Base-by-base conservation (phyloP, 2,329 filamentous ascomycete species). In the Aspergillus neotritici region DNA sequence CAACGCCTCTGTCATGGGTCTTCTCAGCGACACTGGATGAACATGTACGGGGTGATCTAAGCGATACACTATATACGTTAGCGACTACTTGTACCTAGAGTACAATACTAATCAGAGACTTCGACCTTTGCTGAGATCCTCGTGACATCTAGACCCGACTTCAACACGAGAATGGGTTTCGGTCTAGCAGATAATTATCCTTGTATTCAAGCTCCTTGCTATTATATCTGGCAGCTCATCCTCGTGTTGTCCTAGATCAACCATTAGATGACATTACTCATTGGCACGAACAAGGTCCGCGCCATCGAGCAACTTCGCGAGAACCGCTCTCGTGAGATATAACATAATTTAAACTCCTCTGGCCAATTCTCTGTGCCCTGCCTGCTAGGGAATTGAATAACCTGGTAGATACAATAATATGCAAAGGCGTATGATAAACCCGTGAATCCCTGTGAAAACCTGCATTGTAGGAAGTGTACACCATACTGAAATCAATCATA, bases 1-100 rank as follows among this genome's bases (percentile, higher is more conserved):
- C 4, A 63, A 72, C 32, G 66, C 80, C 5, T 75, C 75, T 35
- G 77, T 83, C 41, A 84, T 83, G 80, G 80, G 78, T 78, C 11
- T 62, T 83, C 66, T 62, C 9, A 62, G 70, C 43, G 77, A 81
- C 45, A 71, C 78, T 6, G 65, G 73, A 69, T 83, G 37, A 56
- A 63, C 25, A 74, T 72, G 21, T 79, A 82, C 48, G 70, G 82
- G 31, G 2, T 5, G 17, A 6, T 5, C 5, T 21, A 21, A 21
- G 17, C 17, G 17, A 21, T 4, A 21, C 3, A 21, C 5, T 6
- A 21, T 3, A 2, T 21, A 21, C 4, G 17, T 21, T 5, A 6
- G 17, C 2, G 17, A 3, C 5, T n/a, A n/a, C n/a, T n/a, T 21
- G 17, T 21, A 21, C 7, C 5, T 5, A 21, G 17, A 21, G 17